Evolutionary conservation across 2,329 filamentous ascomycete genomes (phyloP).

Genomic region (Aspergillus pseudoviridinutans): DNA sequence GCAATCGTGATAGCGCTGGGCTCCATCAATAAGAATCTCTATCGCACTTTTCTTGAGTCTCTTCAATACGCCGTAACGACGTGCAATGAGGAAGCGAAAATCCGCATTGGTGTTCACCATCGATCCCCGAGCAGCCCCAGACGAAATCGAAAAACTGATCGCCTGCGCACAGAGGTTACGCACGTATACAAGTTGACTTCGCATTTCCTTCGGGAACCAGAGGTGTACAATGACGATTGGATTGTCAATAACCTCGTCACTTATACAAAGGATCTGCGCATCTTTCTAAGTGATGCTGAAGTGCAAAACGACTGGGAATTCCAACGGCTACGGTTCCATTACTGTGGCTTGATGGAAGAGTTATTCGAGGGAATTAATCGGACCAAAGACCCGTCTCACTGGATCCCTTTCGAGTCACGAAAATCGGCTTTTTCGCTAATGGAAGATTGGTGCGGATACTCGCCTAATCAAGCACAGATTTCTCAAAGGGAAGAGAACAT

Average conservation of each 20-base stretch:
- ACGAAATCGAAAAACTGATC: constrained; percentile 77
- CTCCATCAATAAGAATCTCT: constrained; percentile 92
- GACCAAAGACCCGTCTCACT: constrained; percentile 77
- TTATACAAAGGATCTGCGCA: constrained; percentile 86
- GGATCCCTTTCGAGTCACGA: constrained; percentile 96
- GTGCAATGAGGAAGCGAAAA: constrained; percentile 84
- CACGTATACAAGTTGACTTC: constrained; percentile 94
- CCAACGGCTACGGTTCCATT: constrained; percentile 84
- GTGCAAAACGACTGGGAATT: constrained; percentile 95
- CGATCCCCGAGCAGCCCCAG: constrained; percentile 78
- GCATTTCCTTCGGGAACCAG: constrained; percentile 74
- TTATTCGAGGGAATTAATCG: constrained; percentile 88
- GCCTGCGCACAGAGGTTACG: constrained; percentile 87
- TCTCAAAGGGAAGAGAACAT: constrained; percentile 80
- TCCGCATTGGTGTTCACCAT: constrained; percentile 71
- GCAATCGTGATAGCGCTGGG: constrained; percentile 89
- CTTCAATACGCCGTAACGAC: constrained; percentile 79
- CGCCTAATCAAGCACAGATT: constrained; percentile 81
- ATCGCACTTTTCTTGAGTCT: constrained; percentile 83
- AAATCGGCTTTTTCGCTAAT: constrained; percentile 95
- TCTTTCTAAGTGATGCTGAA: constrained; percentile 91
- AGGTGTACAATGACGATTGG: constrained; percentile 83
- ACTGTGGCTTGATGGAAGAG: constrained; percentile 89
- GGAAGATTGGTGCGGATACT: constrained; percentile 99
- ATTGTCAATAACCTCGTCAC: constrained; percentile 82